Evolutionary conservation across 441 rosid genomes (phyloP).

Genomic region (Aleurites moluccanus): DNA sequence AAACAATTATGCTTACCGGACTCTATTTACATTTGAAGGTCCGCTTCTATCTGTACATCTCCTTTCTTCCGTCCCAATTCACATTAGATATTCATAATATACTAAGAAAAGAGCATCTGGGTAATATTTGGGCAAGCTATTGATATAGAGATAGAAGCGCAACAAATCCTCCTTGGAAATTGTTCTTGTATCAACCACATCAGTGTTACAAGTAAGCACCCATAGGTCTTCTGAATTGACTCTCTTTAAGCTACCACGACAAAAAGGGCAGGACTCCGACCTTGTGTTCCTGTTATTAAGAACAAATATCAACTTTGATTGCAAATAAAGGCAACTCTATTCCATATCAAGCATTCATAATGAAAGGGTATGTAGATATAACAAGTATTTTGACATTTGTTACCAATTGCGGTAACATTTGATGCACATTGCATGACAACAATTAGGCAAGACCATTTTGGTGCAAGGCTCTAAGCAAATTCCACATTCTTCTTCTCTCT

Average conservation of each 20-base stretch:
- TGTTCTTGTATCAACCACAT: constrained; percentile 74
- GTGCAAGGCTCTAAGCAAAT: constrained; percentile 97
- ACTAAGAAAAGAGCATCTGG: constrained; percentile 83
- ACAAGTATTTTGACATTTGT: constrained; percentile 10
- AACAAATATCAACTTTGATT: constrained; percentile 4
- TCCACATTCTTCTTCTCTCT: constrained; percentile 95
- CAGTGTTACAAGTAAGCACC: constrained; percentile 85
- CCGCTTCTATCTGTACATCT: constrained; percentile 54
- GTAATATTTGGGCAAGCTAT: constrained; percentile 75
- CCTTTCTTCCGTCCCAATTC: constrained; percentile 27
- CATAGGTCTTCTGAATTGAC: constrained; percentile 94
- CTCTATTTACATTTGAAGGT: constrained; percentile 62
- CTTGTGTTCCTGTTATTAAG: constrained; percentile 68
- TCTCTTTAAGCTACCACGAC: constrained; percentile 88
- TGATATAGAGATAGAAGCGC: constrained; percentile 72
- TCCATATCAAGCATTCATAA: background rate
- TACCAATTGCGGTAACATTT: constrained; percentile 95
- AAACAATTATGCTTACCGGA: constrained; percentile 46
- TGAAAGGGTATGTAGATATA: constrained; percentile 4
- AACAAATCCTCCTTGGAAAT: constrained; percentile 65
- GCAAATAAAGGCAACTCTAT: background rate
- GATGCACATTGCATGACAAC: constrained; percentile 96
- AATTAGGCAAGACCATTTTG: constrained; percentile 87
- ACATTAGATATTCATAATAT: constrained; percentile 80
- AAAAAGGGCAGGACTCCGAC: constrained; percentile 94